These are phyloP conservation scores for Blumeriella jaapii DNA, from an alignment of 2,329 filamentous ascomycete species.

Conservation along the genomic window DNA sequence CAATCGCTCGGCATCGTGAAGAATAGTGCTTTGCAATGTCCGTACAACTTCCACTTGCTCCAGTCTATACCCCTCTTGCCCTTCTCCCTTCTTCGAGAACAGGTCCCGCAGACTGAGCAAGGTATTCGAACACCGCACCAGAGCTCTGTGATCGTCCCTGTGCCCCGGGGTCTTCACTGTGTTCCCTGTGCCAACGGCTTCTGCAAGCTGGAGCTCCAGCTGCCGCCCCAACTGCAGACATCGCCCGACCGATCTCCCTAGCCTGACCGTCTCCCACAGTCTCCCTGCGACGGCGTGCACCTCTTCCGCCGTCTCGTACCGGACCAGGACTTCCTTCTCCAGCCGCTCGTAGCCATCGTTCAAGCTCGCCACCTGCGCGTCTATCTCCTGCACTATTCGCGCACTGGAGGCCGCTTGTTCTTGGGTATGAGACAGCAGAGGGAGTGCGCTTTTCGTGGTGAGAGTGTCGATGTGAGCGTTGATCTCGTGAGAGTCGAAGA, in stretches of 20 bases:
- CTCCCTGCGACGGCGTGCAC: conserved; percentile 66
- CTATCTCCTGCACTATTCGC: conserved; percentile 63
- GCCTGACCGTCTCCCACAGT: conserved; percentile 66
- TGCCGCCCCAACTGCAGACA: conserved; percentile 75
- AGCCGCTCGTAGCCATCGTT: conserved; percentile 78
- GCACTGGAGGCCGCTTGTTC: conserved; percentile 62
- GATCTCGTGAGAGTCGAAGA: conserved; percentile 95
- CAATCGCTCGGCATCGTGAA: conserved; percentile 60
- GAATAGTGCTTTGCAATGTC: conserved; percentile 56
- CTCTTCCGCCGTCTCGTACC: conserved; percentile 77
- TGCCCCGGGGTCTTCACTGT: conserved; percentile 27
- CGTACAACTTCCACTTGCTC: conserved; percentile 61
- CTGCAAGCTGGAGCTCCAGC: conserved; percentile 73
- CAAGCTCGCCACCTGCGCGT: conserved; percentile 67
- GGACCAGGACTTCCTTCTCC: conserved; percentile 74
- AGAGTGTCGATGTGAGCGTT: conserved; percentile 90
- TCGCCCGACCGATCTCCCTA: conserved; percentile 65
- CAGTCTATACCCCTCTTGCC: conserved; percentile 68
- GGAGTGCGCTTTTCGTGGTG: conserved; percentile 72
- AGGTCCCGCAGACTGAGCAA: conserved; percentile 66
- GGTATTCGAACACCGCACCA: conserved; percentile 74
- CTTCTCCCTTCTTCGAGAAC: conserved; percentile 52
- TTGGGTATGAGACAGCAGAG: conserved; percentile 68
- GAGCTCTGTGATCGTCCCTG: conserved; percentile 59
- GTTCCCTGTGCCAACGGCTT: conserved; percentile 37